phyloP scores from a whole-genome alignment of 1,284 basidiomycete species.

The Sphagnurus paluster region DNA sequence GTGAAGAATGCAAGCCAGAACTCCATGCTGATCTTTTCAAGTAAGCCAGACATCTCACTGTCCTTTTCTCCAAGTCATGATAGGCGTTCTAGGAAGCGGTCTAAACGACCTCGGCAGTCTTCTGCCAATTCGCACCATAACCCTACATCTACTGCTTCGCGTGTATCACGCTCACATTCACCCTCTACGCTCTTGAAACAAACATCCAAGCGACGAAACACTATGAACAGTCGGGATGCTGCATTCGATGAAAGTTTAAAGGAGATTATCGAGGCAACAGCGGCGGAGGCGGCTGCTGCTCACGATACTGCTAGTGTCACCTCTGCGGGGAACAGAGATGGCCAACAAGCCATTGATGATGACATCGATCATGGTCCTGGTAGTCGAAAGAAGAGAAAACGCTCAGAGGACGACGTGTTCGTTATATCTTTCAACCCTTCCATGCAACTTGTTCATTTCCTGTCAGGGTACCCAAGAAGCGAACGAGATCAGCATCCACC shows the following conservation, averaged over 20 bases:
- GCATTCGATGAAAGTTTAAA: conserved; percentile 88
- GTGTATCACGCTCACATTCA: conserved; percentile 75
- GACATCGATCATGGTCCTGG: conserved; percentile 42
- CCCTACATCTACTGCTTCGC: conserved; percentile 41
- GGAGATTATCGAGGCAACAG: conserved; percentile 70
- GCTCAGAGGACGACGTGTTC: conserved; percentile 68
- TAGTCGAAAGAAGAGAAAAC: conserved; percentile 71
- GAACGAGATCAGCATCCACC: conserved; percentile 70
- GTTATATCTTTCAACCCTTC: conserved; percentile 28
- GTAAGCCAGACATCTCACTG: conserved; percentile 42
- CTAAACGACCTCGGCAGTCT: conserved; percentile 63
- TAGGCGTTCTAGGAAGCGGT: conserved; percentile 49
- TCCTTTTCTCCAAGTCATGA: conserved; percentile 17
- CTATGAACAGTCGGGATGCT: conserved; percentile 97
- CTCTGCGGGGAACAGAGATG: conserved; percentile 33
- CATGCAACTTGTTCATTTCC: conserved; percentile 18
- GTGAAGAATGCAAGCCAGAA: conserved; percentile 92
- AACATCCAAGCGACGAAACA: conserved; percentile 84
- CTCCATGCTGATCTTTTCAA: conserved; percentile 78
- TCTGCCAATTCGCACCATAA: conserved; percentile 57
- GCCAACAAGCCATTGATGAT: conserved; percentile 41
- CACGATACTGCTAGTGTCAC: conserved; percentile 34
- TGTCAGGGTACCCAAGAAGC: conserved; percentile 57
- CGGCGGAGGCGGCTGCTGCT: conserved; percentile 61
- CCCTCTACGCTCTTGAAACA: conserved; percentile 57